A percentile compares a stretch with the other conserved stretches of the same genome.
These are phyloP conservation scores for Craterostigma plantagineum DNA, from an alignment of 257 asterid species.

Conservation along the genomic window DNA sequence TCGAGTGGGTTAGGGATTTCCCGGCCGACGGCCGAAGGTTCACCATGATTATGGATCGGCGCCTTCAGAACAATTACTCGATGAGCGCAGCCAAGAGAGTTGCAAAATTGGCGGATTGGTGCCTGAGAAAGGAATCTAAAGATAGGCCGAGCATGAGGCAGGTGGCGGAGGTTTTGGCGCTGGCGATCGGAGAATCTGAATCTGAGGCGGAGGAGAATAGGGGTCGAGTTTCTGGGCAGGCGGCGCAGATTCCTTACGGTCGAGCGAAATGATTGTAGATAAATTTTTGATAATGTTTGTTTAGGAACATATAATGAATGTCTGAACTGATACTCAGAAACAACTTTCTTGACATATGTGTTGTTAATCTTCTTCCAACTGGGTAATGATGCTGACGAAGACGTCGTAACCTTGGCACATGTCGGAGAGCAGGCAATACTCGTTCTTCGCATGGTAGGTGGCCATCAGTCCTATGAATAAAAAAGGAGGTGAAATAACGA, in stretches of 20 bases:
- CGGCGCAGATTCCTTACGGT: too few species aligned
- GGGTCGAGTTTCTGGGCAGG: too few species aligned
- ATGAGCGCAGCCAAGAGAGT: not conserved
- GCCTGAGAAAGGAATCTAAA: not conserved
- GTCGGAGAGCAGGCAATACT: conserved; percentile 85
- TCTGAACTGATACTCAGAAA: too few species aligned
- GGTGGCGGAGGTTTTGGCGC: not conserved
- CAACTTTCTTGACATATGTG: too few species aligned
- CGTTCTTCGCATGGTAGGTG: conserved; percentile 91
- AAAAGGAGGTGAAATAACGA: not conserved
- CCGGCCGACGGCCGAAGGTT: not conserved
- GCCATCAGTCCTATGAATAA: conserved; percentile 72
- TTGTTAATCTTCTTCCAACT: conserved; percentile 33
- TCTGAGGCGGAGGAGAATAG: too few species aligned
- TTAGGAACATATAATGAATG: too few species aligned
- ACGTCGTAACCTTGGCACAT: conserved; percentile 86
- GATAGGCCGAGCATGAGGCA: not conserved
- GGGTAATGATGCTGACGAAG: conserved; percentile 56
- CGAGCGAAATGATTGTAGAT: too few species aligned
- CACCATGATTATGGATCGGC: not conserved
- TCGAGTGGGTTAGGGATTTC: not conserved
- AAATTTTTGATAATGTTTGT: too few species aligned
- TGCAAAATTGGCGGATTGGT: not conserved
- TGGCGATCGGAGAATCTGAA: too few species aligned
- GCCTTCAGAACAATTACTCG: not conserved